These are phyloP conservation scores for Phytophthora boehmeriae DNA, from an alignment of 352 stramenopile genomes.

Conservation along the genomic window DNA sequence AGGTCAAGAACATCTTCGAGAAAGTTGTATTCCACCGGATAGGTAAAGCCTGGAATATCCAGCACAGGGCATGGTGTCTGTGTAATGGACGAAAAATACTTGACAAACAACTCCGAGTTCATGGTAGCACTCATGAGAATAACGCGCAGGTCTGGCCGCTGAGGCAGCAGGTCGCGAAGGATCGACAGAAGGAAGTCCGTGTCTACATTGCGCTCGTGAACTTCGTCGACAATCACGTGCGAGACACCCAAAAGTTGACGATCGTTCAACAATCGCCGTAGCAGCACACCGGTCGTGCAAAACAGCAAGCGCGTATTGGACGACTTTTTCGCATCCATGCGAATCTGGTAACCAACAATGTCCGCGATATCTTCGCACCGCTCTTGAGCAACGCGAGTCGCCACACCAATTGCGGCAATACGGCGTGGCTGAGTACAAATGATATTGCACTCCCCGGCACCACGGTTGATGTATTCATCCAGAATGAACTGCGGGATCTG, in stretches of 20 bases:
- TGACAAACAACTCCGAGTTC: conserved; percentile 88
- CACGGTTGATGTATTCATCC: conserved; percentile 90
- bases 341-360: conserved; percentile 95
- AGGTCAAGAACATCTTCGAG: conserved; percentile 77
- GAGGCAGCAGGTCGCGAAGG: conserved; percentile 79
- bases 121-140: conserved; percentile 98
- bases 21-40: conserved; percentile 79
- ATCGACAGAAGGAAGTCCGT: conserved; percentile 96
- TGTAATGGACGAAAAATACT: conserved; percentile 80
- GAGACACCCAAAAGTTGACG: conserved; percentile 88
- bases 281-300: conserved; percentile 95
- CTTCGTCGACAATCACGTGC: conserved; percentile 99
- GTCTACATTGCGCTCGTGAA: conserved; percentile 97
- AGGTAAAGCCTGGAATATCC: conserved; percentile 87
- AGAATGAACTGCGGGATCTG: conserved; percentile 98
- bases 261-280: conserved; percentile 93
- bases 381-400: conserved; percentile 95
- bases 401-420: conserved; percentile 97
- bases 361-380: conserved; percentile 88
- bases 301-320: conserved; percentile 94
- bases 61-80: conserved; percentile 64
- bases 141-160: conserved; percentile 84
- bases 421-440: conserved; percentile 96
- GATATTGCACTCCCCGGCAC: conserved; percentile 92
- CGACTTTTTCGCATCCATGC: conserved; percentile 93